phyloP scores from a whole-genome alignment of 2,329 filamentous ascomycete species.

The Colletotrichum sidae region DNA sequence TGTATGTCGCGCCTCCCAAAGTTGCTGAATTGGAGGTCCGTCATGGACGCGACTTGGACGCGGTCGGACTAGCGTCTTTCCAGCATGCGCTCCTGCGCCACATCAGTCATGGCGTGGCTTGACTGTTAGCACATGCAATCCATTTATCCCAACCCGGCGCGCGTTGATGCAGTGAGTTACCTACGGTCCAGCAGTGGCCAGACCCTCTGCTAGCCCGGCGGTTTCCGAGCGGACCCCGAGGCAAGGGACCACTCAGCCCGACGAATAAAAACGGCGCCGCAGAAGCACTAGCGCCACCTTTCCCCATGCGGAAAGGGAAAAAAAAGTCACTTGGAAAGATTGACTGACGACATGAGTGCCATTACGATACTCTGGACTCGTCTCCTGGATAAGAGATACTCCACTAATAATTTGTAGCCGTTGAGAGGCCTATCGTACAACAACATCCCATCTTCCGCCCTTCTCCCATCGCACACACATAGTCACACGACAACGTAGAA shows the following conservation, averaged over 20 bases:
- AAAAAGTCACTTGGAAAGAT: conserved; percentile 34
- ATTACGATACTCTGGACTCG: conserved; percentile 26
- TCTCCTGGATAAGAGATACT: conserved; percentile 17
- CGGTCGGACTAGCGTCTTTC: conserved; percentile 1
- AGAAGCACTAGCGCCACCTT: conserved; percentile 8
- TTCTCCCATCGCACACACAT: neutral
- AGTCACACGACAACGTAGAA: conserved; percentile 21
- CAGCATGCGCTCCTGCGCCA: too few species aligned
- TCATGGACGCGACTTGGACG: conserved; percentile 29
- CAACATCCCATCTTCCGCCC: neutral
- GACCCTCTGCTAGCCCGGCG: conserved; percentile 18
- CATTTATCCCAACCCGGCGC: conserved; percentile 1
- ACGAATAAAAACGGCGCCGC: conserved; percentile 24
- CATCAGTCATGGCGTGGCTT: conserved; percentile 25
- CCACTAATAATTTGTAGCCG: conserved; percentile 28
- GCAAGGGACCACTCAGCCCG: conserved; percentile 16
- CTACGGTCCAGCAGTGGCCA: neutral
- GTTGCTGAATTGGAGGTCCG: conserved; percentile 20
- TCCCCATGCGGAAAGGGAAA: conserved; percentile 22
- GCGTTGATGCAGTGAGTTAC: conserved; percentile 7
- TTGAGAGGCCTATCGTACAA: conserved; percentile 21
- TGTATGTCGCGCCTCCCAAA: neutral
- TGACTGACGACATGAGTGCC: conserved; percentile 31
- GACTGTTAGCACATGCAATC: conserved; percentile 13
- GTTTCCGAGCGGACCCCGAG: conserved; percentile 35